Conservation (phyloP, 2,329 filamentous ascomycete species). For the Pleomassaria siparia region DNA sequence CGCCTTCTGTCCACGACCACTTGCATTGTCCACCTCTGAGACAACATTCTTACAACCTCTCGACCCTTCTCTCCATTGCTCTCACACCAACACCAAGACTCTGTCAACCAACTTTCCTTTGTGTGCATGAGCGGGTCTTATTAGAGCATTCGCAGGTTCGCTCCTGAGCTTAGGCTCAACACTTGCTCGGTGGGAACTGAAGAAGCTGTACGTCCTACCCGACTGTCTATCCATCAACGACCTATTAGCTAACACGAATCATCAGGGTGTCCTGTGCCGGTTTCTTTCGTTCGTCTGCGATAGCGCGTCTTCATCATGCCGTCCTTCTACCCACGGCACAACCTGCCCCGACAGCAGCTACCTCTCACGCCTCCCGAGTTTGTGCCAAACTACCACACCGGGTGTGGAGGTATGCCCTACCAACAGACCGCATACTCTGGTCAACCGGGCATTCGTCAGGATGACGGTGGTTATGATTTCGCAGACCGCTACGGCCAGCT, state of each 20-base stretch:
- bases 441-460: slow-evolving; percentile 43
- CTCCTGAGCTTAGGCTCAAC: slow-evolving; percentile 41
- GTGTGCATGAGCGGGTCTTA: slow-evolving; percentile 41
- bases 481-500: slow-evolving; percentile 50
- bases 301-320: slow-evolving; percentile 48
- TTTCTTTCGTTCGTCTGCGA: slow-evolving; percentile 46
- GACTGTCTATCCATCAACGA: background rate
- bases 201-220: slow-evolving; percentile 41
- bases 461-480: slow-evolving; percentile 51
- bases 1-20: slow-evolving; percentile 3
- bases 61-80: slow-evolving; percentile 22
- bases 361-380: slow-evolving; percentile 55
- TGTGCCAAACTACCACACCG: slow-evolving; percentile 46
- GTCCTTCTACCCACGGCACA: slow-evolving; percentile 52
- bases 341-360: slow-evolving; percentile 45
- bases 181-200: slow-evolving; percentile 35
- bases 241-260: slow-evolving; percentile 18
- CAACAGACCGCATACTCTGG: slow-evolving; percentile 48
- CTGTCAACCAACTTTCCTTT: slow-evolving; percentile 19
- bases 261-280: slow-evolving; percentile 42
- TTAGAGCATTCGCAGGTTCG: slow-evolving; percentile 37
- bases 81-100: slow-evolving; percentile 15
- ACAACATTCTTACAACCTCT: slow-evolving; percentile 27
- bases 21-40: slow-evolving; percentile 22
- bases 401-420: slow-evolving; percentile 50